Conservation (phyloP, 441 rosid genomes). For the Populus hybrid region DNA sequence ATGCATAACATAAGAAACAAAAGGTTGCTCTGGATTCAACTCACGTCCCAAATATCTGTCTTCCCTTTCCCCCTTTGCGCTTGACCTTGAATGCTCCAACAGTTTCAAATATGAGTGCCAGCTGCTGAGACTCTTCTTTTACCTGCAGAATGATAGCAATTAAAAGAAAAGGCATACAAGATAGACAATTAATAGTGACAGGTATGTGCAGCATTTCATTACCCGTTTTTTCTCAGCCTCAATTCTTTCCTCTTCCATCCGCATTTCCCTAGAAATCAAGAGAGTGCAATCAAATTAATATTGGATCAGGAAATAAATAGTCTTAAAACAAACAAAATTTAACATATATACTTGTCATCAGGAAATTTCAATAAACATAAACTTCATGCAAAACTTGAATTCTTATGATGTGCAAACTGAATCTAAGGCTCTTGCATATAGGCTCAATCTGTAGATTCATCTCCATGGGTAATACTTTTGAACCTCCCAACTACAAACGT, state of each 20-base stretch:
- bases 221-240: conserved; percentile 94
- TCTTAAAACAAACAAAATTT: not conserved
- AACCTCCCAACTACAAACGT: not conserved
- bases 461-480: not conserved
- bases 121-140: conserved; percentile 87
- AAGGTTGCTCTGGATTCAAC: conserved; percentile 20
- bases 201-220: conserved; percentile 22
- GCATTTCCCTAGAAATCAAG: conserved; percentile 58
- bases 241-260: conserved; percentile 75
- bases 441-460: not conserved
- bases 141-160: conserved; percentile 43
- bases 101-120: conserved; percentile 70
- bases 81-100: conserved; percentile 93
- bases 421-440: not conserved
- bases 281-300: not conserved
- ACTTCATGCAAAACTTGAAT: not conserved
- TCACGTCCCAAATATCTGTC: conserved; percentile 83
- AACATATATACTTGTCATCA: not conserved
- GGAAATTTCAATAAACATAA: not conserved
- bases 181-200: not conserved
- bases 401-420: not conserved
- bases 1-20: not conserved
- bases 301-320: not conserved
- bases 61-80: conserved; percentile 88
- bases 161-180: not conserved